Evolutionary conservation across 1,139 yeast species (phyloP).

Genomic region (Saccharomyces hybrid): DNA sequence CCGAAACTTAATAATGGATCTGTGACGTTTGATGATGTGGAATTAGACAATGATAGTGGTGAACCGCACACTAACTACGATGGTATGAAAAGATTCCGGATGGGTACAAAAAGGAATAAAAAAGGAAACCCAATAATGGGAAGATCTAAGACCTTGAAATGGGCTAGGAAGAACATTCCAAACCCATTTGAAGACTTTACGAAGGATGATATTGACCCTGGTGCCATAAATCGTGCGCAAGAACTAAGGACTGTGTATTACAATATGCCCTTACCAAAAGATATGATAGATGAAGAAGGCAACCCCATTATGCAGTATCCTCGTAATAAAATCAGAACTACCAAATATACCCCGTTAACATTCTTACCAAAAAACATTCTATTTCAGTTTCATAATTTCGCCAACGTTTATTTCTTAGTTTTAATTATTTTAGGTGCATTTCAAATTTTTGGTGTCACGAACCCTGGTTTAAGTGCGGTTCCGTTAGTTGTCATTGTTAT

Average conservation of each 20-base stretch:
- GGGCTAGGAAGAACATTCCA: conserved; percentile 32
- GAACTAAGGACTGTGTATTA: conserved; percentile 51
- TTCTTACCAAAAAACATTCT: conserved; percentile 79
- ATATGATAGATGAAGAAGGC: conserved; percentile 55
- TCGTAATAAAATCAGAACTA: conserved; percentile 89
- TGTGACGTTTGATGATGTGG: conserved; percentile 22
- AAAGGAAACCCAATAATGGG: conserved; percentile 55
- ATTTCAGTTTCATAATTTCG: conserved; percentile 80
- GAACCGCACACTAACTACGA: conserved; percentile 23
- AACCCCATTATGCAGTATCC: conserved; percentile 54
- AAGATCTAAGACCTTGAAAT: conserved; percentile 35
- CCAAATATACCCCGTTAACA: conserved; percentile 86
- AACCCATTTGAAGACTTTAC: conserved; percentile 29
- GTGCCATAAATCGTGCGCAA: conserved; percentile 24
- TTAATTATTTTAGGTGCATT: conserved; percentile 81
- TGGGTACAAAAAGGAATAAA: conserved; percentile 85
- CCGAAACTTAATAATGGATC: conserved; percentile 18
- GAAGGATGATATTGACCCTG: conserved; percentile 23
- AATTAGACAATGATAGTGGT: conserved; percentile 19
- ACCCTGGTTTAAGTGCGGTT: conserved; percentile 85
- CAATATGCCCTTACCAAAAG: conserved; percentile 63
- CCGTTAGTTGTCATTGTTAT: conserved; percentile 89
- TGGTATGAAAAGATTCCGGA: conserved; percentile 63
- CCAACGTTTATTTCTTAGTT: conserved; percentile 78
- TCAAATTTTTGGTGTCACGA: conserved; percentile 83